These are phyloP conservation scores for Mycena indigotica DNA, from an alignment of 768 basidiomycete species.

Conservation along the genomic window DNA sequence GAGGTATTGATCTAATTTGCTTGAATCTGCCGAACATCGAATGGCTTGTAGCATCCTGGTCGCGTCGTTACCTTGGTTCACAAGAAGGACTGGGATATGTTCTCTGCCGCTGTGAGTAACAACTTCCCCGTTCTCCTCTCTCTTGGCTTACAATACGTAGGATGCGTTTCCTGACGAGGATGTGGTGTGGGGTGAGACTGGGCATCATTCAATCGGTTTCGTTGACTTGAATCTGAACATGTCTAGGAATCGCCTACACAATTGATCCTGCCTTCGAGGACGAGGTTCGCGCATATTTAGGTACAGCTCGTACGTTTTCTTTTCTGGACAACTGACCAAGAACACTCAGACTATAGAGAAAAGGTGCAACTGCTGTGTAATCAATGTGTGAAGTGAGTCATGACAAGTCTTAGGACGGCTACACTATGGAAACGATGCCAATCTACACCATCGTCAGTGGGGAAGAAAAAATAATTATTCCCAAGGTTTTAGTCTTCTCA, in stretches of 20 bases:
- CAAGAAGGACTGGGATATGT: constrained; percentile 83
- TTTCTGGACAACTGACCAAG: constrained; percentile 36
- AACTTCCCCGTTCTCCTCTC: not conserved
- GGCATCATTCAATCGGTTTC: too few species aligned
- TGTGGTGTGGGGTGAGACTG: constrained; percentile 76
- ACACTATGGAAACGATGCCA: constrained; percentile 79
- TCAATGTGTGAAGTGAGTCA: too few species aligned
- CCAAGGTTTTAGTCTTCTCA: constrained; percentile 40
- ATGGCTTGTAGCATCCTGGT: constrained; percentile 64
- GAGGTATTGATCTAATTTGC: constrained; percentile 47
- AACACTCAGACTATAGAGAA: constrained; percentile 86
- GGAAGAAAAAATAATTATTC: constrained; percentile 56
- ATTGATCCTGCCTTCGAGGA: constrained; percentile 76
- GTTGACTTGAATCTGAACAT: too few species aligned
- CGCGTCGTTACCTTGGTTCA: constrained; percentile 89
- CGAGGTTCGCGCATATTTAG: constrained; percentile 83
- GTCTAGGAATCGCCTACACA: constrained; percentile 84
- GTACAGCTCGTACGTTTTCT: constrained; percentile 40
- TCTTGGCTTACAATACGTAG: constrained; percentile 32
- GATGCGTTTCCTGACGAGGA: constrained; percentile 74
- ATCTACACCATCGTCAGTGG: constrained; percentile 63
- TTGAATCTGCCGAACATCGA: not conserved
- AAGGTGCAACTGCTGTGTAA: constrained; percentile 61
- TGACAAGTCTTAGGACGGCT: constrained; percentile 74
- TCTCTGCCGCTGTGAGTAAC: constrained; percentile 59